These are phyloP conservation scores for Vaccinium vitisidaea DNA, from an alignment of 148 eudicot species.

Conservation along the genomic window DNA sequence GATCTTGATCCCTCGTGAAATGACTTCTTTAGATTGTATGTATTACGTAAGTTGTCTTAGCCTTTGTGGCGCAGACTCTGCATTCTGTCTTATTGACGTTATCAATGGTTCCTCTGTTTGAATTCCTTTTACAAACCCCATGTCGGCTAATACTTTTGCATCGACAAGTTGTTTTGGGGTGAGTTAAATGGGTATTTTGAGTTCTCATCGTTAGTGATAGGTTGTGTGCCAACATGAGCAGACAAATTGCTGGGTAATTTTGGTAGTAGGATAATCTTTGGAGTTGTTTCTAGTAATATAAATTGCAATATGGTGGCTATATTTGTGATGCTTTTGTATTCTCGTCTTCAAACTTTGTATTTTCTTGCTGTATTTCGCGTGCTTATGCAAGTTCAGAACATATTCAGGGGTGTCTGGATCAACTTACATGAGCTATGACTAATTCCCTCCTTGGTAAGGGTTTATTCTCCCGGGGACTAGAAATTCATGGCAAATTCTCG, in stretches of 20 bases:
- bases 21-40: not conserved
- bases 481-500: too few species aligned
- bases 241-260: slow-evolving; percentile 14
- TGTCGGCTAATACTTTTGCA: not conserved
- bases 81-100: slow-evolving; percentile 3
- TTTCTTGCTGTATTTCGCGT: not conserved
- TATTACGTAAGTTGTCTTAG: not conserved
- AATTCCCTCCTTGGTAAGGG: too few species aligned
- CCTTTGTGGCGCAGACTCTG: not conserved
- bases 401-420: too few species aligned
- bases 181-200: not conserved
- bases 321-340: not conserved
- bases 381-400: slow-evolving; percentile 2
- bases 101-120: not conserved
- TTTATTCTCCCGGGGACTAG: too few species aligned
- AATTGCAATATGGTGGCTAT: not conserved
- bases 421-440: too few species aligned
- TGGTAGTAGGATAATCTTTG: slow-evolving; percentile 5
- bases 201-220: not conserved
- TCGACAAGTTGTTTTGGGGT: not conserved
- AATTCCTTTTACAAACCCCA: not conserved
- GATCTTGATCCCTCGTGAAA: not conserved
- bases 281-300: slow-evolving; percentile 7
- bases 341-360: not conserved
- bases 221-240: slow-evolving; percentile 10